Base-by-base conservation (phyloP, 306 rosid genomes). In the Corylus avellana region DNA sequence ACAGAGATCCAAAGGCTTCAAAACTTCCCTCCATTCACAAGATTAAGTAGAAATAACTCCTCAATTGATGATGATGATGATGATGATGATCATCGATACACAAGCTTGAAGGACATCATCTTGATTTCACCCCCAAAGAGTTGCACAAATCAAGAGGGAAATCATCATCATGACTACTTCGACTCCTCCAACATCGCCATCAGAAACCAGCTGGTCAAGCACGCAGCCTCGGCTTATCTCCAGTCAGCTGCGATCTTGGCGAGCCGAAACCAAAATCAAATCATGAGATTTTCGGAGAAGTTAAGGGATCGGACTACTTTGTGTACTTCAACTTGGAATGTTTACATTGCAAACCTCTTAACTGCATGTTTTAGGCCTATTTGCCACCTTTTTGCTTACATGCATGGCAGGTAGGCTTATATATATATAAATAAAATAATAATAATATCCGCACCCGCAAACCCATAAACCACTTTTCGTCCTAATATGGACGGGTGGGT, bases 51-150 rank as follows among this genome's bases (percentile, higher is more conserved):
- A 68, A 75, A 56, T n/a, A 18, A 79, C 14, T 75, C 81, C 32
- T 78, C 86, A 16, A 72, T 74, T 39, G 27, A 39, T 39, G 6
- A 39, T 27, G 73, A 63, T 39, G 6, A 39, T 27, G 73, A 63
- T 44, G 75, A 67, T 0, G 71, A 85, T n/a, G 86, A 84, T 49
- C 58, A 62, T 20, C 85, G 82, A 2, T 93, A 93, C 83, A 91
- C 89, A 11, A 91, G 98, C 84, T 72, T 93, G 82, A 90, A 87
- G 81, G 98, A 93, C 76, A 75, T 93, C 47, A 82, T 92, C 0
- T 74, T 73, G 49, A 72, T 75, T 55, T 64, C 91, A 18, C 85
- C 92, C 1, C 54, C 78, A 22, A 63, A 32, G 70, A 73, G 72
- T 78, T 57, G 76, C 35, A 17, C 46, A 1, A 54, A 84, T 18